Evolutionary conservation across 2,329 filamentous ascomycete species (phyloP).

Genomic region (Sporothrix curviconia): DNA sequence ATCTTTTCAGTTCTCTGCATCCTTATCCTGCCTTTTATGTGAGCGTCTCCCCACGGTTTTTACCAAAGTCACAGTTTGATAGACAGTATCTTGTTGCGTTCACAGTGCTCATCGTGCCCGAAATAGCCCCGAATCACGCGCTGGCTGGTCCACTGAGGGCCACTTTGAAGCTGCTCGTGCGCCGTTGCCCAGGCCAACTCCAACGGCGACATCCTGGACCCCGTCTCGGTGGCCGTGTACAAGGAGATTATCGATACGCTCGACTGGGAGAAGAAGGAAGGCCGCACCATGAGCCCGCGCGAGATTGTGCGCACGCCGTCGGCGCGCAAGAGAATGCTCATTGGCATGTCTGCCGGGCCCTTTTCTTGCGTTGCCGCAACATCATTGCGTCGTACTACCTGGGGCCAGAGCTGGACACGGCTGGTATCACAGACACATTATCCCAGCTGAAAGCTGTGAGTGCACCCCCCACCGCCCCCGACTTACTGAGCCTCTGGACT

Average conservation of each 20-base stretch:
- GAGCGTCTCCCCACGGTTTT: no score
- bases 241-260: conserved; percentile 43
- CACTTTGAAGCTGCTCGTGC: conserved; percentile 34
- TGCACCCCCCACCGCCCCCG: no score
- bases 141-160: conserved; percentile 38
- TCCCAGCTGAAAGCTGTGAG: conserved; percentile 39
- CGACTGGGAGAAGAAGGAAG: conserved; percentile 37
- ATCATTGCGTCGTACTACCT: conserved; percentile 37
- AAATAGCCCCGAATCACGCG: conserved; percentile 41
- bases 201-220: conserved; percentile 35
- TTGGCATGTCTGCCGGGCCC: conserved; percentile 29
- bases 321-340: conserved; percentile 32
- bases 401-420: conserved; percentile 36
- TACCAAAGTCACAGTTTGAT: no score
- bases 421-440: conserved; percentile 37
- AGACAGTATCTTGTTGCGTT: no score
- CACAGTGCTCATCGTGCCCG: no score
- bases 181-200: conserved; percentile 39
- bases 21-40: conserved; percentile 17
- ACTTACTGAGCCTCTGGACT: no score
- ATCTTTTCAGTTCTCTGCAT: conserved; percentile 19
- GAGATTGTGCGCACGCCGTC: conserved; percentile 32
- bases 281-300: conserved; percentile 29
- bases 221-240: conserved; percentile 33
- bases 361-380: conserved; percentile 32